Conservation (phyloP, 352 stramenopile genomes). For the Thalassiosira oceanica region DNA sequence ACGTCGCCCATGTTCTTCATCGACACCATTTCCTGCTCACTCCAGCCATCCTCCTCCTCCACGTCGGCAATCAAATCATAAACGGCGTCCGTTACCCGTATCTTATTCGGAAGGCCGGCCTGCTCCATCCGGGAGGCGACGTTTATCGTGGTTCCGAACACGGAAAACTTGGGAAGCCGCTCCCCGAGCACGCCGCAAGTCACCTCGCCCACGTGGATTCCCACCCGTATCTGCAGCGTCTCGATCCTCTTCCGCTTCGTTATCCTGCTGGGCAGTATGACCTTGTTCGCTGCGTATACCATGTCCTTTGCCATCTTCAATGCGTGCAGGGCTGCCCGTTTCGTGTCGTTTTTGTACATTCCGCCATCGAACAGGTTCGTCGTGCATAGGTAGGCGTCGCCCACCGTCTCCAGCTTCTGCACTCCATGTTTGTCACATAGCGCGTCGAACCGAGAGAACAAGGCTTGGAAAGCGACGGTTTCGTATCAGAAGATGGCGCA, state of each 20-base stretch:
- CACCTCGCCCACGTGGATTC: constrained; percentile 24
- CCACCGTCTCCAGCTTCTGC: constrained; percentile 92
- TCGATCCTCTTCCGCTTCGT: background rate
- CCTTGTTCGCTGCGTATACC: constrained; percentile 10
- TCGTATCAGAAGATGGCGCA: no score
- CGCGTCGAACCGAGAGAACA: constrained; percentile 91
- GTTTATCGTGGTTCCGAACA: constrained; percentile 22
- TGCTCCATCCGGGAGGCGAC: constrained; percentile 43
- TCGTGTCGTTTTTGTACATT: background rate
- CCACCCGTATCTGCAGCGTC: constrained; percentile 26
- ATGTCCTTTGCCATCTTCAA: constrained; percentile 28
- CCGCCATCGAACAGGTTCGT: constrained; percentile 26
- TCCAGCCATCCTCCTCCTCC: constrained; percentile 18
- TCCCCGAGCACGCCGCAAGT: constrained; percentile 22
- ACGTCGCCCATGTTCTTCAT: constrained; percentile 48
- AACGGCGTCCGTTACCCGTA: constrained; percentile 31
- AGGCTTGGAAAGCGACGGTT: no score
- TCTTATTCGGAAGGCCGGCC: constrained; percentile 16
- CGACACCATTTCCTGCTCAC: constrained; percentile 13
- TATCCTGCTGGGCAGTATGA: constrained; percentile 3
- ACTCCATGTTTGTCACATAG: constrained; percentile 88
- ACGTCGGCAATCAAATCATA: constrained; percentile 34
- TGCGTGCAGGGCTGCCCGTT: constrained; percentile 13
- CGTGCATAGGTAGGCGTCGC: constrained; percentile 85
- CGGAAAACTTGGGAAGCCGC: constrained; percentile 23